Percentiles rank a stretch among this genome's conserved stretches.
These are phyloP conservation scores for Microbotryum violaceum DNA, from an alignment of 1,284 basidiomycete genomes.

Conservation along the genomic window DNA sequence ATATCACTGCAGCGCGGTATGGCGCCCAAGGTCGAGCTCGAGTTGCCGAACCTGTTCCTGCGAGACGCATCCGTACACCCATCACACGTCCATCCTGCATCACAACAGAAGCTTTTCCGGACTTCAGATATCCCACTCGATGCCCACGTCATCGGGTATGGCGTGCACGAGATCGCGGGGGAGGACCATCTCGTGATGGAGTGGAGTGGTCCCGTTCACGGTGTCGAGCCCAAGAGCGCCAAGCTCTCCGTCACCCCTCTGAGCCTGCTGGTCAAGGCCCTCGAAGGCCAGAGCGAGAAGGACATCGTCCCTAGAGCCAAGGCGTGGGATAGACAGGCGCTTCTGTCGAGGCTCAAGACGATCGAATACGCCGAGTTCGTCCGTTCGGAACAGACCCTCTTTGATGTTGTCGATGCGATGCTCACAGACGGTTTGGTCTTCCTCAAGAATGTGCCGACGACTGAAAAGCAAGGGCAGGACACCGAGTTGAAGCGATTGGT, in stretches of 20 bases:
- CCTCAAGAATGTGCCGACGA: constrained; percentile 52
- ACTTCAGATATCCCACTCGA: constrained; percentile 50
- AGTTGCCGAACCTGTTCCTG: constrained; percentile 42
- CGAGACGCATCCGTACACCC: constrained; percentile 54
- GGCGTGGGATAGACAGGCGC: constrained; percentile 10
- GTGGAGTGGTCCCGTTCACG: constrained; percentile 30
- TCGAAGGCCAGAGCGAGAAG: background rate
- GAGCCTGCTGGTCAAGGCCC: constrained; percentile 31
- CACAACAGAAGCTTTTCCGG: constrained; percentile 64
- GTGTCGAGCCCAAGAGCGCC: constrained; percentile 3
- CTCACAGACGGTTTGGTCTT: constrained; percentile 50
- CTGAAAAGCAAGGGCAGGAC: constrained; percentile 49
- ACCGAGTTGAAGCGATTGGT: constrained; percentile 58
- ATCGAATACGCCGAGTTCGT: constrained; percentile 15
- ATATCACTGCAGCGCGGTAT: constrained; percentile 36
- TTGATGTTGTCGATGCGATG: constrained; percentile 42
- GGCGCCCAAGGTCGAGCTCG: constrained; percentile 1
- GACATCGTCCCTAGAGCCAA: constrained; percentile 6
- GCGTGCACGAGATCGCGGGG: constrained; percentile 34
- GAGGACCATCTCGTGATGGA: constrained; percentile 44
- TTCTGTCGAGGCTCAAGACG: constrained; percentile 3
- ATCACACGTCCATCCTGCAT: constrained; percentile 62
- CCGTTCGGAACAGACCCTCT: constrained; percentile 18
- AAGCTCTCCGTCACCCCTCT: constrained; percentile 47
- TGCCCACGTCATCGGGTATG: constrained; percentile 43